Base-by-base conservation (phyloP, 495 filamentous ascomycete species). In the Aspergillus wentii region DNA sequence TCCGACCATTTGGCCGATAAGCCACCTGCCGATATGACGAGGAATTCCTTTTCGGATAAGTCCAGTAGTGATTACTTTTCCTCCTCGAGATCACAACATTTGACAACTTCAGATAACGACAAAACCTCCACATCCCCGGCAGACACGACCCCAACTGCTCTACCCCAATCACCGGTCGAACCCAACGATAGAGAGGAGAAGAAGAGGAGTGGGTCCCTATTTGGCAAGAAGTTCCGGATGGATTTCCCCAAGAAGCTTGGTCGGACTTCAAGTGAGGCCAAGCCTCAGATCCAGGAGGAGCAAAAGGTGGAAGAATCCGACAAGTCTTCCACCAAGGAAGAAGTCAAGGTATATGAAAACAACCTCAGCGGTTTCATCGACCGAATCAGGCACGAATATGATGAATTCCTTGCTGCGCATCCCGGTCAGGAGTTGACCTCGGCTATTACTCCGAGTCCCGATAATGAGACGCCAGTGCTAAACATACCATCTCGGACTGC, bases 201-300 rank as follows among this genome's bases (percentile, higher is more conserved):
- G 61, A 94, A 90, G 53, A 79, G 82, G 26, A 70, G 76, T 1
- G 72, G 71, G 16, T 82, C 77, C 1, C 61, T 86, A 8, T 94
- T 94, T 52, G 78, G 82, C 3, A 92, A 91, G 66, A 92, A 91
- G 52, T 90, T 95, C 61, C 76, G 80, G 11, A 87, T 89, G 78
- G 79, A 81, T 22, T 88, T 88, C 63, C 80, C 85, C 51, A 94
- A 91, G 69, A 95, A 90, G 45, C 66, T 95, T 4, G 80, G 80
- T 8, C 79, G 85, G 17, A 72, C 78, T n/a, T 88, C 87, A 3
- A 76, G 74, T 0, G 85, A 86, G 31, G 80, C 80, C 36, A 95
- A 94, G 60, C 84, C 86, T 0, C 75, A 75, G 19, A 72, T 81
- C 1, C 57, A 47, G 21, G 89, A 95, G 48, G 90, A 95, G 48